Base-by-base conservation (phyloP, 352 stramenopile genomes). In the Paralagenidium karlingii region DNA sequence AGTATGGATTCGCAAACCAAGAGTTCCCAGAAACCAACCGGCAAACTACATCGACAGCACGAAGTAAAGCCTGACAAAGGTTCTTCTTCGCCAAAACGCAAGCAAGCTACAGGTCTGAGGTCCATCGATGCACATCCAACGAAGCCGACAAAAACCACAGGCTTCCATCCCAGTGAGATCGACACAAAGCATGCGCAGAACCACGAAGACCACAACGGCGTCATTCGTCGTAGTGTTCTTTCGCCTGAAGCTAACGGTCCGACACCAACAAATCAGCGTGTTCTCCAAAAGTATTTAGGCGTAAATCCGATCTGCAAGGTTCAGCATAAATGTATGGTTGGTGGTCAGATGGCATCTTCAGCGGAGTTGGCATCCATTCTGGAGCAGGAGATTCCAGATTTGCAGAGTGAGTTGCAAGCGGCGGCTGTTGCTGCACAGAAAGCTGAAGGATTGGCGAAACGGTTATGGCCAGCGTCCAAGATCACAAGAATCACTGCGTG, bases 401-500 rank as follows among this genome's bases (percentile, higher is more conserved):
- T 92, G 19, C 39, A 61, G 32, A 68, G 66, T 16, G 79, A 90
- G 25, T 54, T 90, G 0, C 49, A 71, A 7, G 58, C 75, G 15
- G 66, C 74, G 9, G 75, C 76, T 0, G 43, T 53, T 19, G 81
- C 76, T 0, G 76, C 79, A 3, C 71, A 80, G 21, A 75, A 75
- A 45, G 82, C 67, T 0, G 64, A 66, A 20, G 52, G 74, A 3
- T 45, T 88, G 1, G 57, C 74, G 3, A 54, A 58, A 39, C 51
- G 68, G 33, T 45, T 92, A 18, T 92, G 79, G 79, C 79, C 79
- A 16, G 68, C 79, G 8, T 65, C 75, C 11, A 69, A 67, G 1
- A 86, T 92, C 27, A 92, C 79, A n/a, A 49, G 79, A 30, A 65
- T 86, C 10, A 86, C 70, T 19, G 74, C 68, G 16, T 87, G 68